Percentiles rank a stretch among this genome's conserved stretches.
Evolutionary conservation across 148 eudicot species (phyloP).

Genomic region (Arbutus unedo): DNA sequence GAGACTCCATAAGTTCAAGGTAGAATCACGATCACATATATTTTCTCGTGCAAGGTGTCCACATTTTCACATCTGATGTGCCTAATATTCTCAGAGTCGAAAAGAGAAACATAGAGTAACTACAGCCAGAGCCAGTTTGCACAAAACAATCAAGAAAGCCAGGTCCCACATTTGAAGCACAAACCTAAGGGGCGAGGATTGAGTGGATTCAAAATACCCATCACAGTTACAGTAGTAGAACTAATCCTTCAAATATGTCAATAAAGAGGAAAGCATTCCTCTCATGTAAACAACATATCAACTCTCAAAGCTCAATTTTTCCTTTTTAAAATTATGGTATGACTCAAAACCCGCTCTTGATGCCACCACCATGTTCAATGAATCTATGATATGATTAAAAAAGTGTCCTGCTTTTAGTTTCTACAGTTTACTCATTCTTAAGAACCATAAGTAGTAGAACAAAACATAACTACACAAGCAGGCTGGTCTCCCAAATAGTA

Average conservation of each 20-base stretch:
- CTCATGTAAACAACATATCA: not conserved
- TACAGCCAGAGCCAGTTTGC: not conserved
- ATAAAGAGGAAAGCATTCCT: not conserved
- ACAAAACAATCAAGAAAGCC: not conserved
- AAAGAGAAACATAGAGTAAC: not conserved
- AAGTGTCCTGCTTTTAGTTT: not conserved
- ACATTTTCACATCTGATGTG: not conserved
- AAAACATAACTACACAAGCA: not conserved
- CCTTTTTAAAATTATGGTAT: not conserved
- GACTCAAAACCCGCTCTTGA: constrained; percentile 7
- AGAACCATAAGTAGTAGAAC: not conserved
- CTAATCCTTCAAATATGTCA: not conserved
- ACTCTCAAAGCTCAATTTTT: not conserved
- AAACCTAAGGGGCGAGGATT: not conserved
- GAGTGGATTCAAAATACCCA: not conserved
- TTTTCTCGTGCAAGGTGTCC: not conserved
- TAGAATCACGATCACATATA: not conserved
- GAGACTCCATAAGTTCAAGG: not conserved
- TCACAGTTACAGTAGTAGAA: not conserved
- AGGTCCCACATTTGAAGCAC: not conserved
- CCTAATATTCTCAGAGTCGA: not conserved
- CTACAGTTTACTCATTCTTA: not conserved
- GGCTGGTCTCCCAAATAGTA: constrained; percentile 18
- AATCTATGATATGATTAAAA: not conserved
- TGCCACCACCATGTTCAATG: not conserved